A percentile compares a stretch with the other conserved stretches of the same genome.
Evolutionary conservation across 495 filamentous ascomycete genomes (phyloP).

Genomic region (Hyphodiscus hymeniophilus): DNA sequence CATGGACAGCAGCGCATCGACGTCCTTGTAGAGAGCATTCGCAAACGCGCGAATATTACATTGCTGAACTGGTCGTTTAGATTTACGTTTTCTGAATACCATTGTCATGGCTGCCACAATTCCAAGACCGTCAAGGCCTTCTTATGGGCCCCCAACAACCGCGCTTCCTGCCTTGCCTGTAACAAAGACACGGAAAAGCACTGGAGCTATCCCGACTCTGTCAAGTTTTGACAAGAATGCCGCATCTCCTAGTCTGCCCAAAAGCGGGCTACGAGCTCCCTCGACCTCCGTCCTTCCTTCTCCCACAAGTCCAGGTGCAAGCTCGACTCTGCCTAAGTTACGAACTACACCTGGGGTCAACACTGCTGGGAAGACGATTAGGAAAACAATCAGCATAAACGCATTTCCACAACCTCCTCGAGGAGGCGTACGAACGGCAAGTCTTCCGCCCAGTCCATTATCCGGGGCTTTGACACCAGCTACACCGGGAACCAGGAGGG

Average conservation of each 20-base stretch:
- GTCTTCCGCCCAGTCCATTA: conserved; percentile 51
- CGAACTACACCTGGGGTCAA: conserved; percentile 41
- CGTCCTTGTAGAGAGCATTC: conserved; percentile 8
- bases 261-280: conserved; percentile 52
- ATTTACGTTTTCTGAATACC: conserved; percentile 1
- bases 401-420: conserved; percentile 87
- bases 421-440: conserved; percentile 42
- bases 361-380: conserved; percentile 53
- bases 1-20: conserved; percentile 13
- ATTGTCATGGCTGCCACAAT: conserved; percentile 51
- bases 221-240: conserved; percentile 32
- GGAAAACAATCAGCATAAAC: conserved; percentile 83
- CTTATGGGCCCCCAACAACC: conserved; percentile 53
- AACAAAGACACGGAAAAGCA: conserved; percentile 61
- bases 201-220: conserved; percentile 36
- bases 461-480: conserved; percentile 31
- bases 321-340: conserved; percentile 35
- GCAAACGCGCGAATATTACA: conserved; percentile 8
- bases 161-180: conserved; percentile 63
- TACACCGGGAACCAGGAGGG: conserved; percentile 17
- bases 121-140: conserved; percentile 42
- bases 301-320: conserved; percentile 28
- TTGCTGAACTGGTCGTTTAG: not conserved
- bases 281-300: conserved; percentile 39
- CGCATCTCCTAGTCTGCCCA: conserved; percentile 39